Conservation (phyloP, 768 basidiomycete genomes). For the Naganishia antarctica region DNA sequence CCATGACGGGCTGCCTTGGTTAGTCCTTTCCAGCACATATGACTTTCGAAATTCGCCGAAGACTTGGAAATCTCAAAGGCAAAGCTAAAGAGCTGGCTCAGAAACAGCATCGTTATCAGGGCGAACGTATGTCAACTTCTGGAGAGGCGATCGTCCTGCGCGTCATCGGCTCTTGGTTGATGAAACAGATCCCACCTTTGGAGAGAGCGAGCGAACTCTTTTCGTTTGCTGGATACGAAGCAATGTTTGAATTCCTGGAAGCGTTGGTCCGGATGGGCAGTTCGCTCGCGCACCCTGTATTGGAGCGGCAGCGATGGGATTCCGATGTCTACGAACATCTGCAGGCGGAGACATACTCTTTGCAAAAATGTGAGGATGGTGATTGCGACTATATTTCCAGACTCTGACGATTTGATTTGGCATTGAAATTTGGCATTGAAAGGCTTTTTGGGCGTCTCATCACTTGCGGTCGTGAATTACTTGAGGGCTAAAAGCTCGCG, state of each 20-base stretch:
- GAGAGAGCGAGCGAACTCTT: conserved; percentile 17
- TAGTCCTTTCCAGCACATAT: neutral
- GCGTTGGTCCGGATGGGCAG: conserved; percentile 1
- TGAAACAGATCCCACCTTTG: conserved; percentile 22
- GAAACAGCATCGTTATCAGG: conserved; percentile 15
- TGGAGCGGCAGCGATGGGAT: conserved; percentile 9
- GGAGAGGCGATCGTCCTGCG: neutral
- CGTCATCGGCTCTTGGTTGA: conserved; percentile 10
- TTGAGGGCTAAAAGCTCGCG: neutral
- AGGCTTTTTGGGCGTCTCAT: conserved; percentile 11
- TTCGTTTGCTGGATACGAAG: neutral
- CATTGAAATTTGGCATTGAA: neutral
- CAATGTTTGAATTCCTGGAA: conserved; percentile 15
- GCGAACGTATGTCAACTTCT: neutral
- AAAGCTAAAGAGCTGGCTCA: conserved; percentile 2
- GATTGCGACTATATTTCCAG: too few species aligned
- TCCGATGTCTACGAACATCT: conserved; percentile 1
- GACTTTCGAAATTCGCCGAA: too few species aligned
- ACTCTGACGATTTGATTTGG: too few species aligned
- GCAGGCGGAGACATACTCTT: neutral
- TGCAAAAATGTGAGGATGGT: conserved; percentile 6
- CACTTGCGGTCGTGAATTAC: neutral
- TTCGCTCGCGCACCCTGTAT: neutral
- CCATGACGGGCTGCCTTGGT: neutral
- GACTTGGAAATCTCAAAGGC: too few species aligned